Evolutionary conservation across 345 rosid genomes (phyloP), one percentile per base, ranked within the genome.

Genomic region (Eucalyptus polybractea): DNA sequence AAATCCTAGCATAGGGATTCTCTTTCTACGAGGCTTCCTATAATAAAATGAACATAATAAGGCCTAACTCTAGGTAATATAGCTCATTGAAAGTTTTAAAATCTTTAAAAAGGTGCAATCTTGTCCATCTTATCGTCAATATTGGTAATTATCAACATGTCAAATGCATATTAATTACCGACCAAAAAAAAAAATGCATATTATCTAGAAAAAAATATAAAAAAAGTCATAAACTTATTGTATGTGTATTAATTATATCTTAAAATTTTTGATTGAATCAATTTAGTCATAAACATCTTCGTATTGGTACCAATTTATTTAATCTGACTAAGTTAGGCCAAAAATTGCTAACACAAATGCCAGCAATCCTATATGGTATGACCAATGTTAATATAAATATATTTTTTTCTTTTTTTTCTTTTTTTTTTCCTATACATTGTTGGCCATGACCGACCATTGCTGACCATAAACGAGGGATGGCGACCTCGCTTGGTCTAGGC

Each of bases 301-400:
- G 0, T 0, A 53, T 53, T 3, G 0, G 5, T 53, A 53, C 2
- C 10, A 53, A 21, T 53, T 3, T 7, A 21, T 53, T 53, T 10
- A 53, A 21, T 53, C 0, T n/a, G 5, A 53, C 0, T 1, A 53
- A 53, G 1, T 1, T 53, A 53, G 2, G 25, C 1, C 0, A 0
- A 1, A n/a, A 53, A 53, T 53, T 7, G 10, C 5, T 53, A 53
- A 53, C 0, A 19, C 2, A 5, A 0, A 19, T 19, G 5, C 4
- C 1, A 3, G 0, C 4, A 1, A 4, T 53, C 2, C 0, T 53
- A 19, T 53, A 53, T 53, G 10, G 0, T 7, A 53, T 1, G 0
- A 19, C 2, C 0, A 0, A 0, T 0, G 4, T 1, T 7, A 2
- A 17, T 3, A 53, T 17, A 3, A 3, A 51, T 1, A 51, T n/a